Evolutionary conservation across 257 asterid genomes (phyloP).

Genomic region (Solanum lycopersicoides): DNA sequence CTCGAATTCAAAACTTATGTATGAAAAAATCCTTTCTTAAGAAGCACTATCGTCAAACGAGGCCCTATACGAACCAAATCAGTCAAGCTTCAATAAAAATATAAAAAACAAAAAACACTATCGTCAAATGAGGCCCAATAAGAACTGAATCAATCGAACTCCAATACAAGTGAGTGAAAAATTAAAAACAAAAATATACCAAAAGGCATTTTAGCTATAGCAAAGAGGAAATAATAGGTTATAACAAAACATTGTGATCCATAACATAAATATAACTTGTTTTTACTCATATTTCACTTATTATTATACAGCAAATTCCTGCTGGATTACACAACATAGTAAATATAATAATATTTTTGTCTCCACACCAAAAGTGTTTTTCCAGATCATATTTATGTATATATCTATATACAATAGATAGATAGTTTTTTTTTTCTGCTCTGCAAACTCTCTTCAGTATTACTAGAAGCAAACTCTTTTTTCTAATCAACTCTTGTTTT

Average conservation of each 20-base stretch:
- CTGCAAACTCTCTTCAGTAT: conserved; percentile 1
- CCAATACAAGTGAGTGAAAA: neutral
- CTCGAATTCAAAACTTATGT: too few species aligned
- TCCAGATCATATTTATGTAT: neutral
- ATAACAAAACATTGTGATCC: neutral
- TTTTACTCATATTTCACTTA: neutral
- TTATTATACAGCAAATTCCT: neutral
- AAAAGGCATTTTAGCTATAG: neutral
- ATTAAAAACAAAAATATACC: neutral
- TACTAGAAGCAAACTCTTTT: neutral
- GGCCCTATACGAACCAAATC: too few species aligned
- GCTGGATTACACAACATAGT: neutral
- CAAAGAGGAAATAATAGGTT: neutral
- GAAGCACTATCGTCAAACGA: too few species aligned
- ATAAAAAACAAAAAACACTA: too few species aligned
- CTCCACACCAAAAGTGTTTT: neutral
- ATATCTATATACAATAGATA: neutral
- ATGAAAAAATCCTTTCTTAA: too few species aligned
- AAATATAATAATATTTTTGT: neutral
- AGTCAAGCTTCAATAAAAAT: too few species aligned
- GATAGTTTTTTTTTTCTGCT: neutral
- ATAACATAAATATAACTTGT: neutral
- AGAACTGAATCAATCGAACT: neutral
- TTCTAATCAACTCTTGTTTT: neutral
- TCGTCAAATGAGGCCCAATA: neutral